Evolutionary conservation across 768 basidiomycete species (phyloP), one percentile per base, ranked within the genome.

Genomic region (Phylloporus arenicola): DNA sequence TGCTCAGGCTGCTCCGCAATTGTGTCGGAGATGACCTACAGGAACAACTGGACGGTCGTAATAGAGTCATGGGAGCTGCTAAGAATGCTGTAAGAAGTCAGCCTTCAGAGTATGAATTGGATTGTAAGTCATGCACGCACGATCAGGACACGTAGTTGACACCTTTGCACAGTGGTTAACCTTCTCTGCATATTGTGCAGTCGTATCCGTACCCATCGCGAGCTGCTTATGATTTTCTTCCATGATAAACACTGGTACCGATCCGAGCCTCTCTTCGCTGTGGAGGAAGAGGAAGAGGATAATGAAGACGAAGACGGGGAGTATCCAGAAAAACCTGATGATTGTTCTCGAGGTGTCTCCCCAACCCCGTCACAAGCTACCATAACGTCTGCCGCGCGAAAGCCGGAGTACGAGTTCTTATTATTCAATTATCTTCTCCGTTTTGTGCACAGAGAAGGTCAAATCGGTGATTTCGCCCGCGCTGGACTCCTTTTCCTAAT

Each of bases 221-320:
- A 93, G 59, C 75, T 98, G 2, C 81, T 98, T 34, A 88, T 96
- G 80, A 95, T 98, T 55, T 97, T 97, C 74, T 95, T 98, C 65
- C 92, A 94, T 60, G 92, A 95, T 65, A 93, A 89, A 61, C 83
- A 89, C 57, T 90, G 89, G 84, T 86, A 84, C 63, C 82, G 75
- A 10, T 84, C 85, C 6, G 84, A 89, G 54, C 83, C 86, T 10
- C 63, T 89, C 38, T 88, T 86, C 54, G 71, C 83, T 35, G 81
- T 86, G 2, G 85, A 88, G 54, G 89, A 91, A 63, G 82, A 83
- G 34, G 84, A 85, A 0, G 87, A 87, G 35, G 80, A 82, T 0
- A 71, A 72, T 0, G 81, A 80, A 2, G 79, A 78, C 0, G 75
- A 77, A 12, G 65, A 65, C 0, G 60, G 60, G 11, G 61, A 56